Conservation (phyloP, 306 rosid species). For the barrel medic (Medicago truncatula) region DNA sequence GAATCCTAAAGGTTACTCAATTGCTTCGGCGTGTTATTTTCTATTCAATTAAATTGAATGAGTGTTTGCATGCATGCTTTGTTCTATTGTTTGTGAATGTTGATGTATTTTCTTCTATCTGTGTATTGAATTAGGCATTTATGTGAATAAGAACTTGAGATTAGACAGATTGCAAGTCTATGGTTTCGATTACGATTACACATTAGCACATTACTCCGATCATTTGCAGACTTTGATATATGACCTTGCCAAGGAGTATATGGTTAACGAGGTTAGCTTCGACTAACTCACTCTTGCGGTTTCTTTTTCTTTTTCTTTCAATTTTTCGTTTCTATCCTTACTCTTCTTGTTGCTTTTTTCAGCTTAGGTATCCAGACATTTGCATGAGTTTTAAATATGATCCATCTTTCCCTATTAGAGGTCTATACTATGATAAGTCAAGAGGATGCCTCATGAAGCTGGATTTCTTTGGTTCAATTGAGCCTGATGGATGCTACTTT, state of each 20-base stretch:
- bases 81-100: background rate
- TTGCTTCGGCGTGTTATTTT: no score
- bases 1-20: constrained; percentile 77
- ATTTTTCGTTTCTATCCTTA: constrained; percentile 31
- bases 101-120: constrained; percentile 19
- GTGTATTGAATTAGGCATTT: constrained; percentile 66
- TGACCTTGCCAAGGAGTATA: constrained; percentile 85
- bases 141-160: constrained; percentile 83
- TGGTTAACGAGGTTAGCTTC: constrained; percentile 84
- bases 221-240: constrained; percentile 87
- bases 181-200: constrained; percentile 96
- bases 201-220: constrained; percentile 88
- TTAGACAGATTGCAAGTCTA: constrained; percentile 83
- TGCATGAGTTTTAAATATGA: constrained; percentile 80
- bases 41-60: background rate
- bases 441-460: constrained; percentile 91
- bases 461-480: constrained; percentile 93
- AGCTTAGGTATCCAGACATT: constrained; percentile 84
- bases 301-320: constrained; percentile 30
- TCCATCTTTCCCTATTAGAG: constrained; percentile 90
- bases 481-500: constrained; percentile 85
- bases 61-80: background rate
- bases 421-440: constrained; percentile 82
- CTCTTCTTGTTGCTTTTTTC: constrained; percentile 49
- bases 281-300: background rate